Percentiles rank a stretch among this genome's conserved stretches.
These are phyloP conservation scores for Eimeria brunetti DNA, from an alignment of 169 alveolate genomes.

Conservation along the genomic window DNA sequence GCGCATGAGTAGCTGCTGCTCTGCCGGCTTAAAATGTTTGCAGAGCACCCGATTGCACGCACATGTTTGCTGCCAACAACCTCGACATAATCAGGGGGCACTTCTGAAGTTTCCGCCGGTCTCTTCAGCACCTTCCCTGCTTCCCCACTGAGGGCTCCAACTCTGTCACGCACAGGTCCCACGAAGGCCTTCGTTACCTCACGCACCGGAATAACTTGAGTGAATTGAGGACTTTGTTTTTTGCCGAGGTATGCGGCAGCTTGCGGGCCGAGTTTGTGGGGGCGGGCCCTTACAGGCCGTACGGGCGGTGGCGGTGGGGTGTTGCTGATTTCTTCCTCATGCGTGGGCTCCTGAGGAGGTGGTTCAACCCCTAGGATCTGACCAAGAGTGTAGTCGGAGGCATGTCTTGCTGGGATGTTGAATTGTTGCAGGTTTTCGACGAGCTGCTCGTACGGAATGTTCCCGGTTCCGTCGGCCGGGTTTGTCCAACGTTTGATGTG, in stretches of 20 bases:
- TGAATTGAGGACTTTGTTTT: conserved; percentile 39
- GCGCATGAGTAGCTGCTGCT: conserved; percentile 40
- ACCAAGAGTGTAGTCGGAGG: conserved; percentile 52
- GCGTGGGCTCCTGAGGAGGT: conserved; percentile 38
- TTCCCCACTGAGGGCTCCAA: conserved; percentile 56
- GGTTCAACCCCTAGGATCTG: conserved; percentile 67
- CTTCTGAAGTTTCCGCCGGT: conserved; percentile 72
- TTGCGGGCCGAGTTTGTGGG: conserved; percentile 68
- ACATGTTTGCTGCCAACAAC: conserved; percentile 69
- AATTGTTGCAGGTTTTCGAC: conserved; percentile 70
- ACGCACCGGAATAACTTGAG: conserved; percentile 71
- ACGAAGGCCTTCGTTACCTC: conserved; percentile 50
- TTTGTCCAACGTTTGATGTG: conserved; percentile 79
- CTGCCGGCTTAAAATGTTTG: conserved; percentile 23
- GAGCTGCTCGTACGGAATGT: conserved; percentile 73
- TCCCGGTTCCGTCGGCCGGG: conserved; percentile 72
- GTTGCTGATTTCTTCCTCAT: neutral
- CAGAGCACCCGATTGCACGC: conserved; percentile 15
- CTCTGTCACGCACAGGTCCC: conserved; percentile 64
- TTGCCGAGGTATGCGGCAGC: conserved; percentile 63
- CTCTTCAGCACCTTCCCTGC: conserved; percentile 20
- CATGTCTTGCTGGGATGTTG: conserved; percentile 74
- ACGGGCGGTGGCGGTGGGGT: neutral
- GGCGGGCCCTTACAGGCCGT: conserved; percentile 35
- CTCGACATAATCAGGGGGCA: conserved; percentile 77